Percentiles rank a stretch among this genome's conserved stretches.
These are phyloP conservation scores for Fraxinus velutina DNA, from an alignment of 305 asterid species.

Conservation along the genomic window DNA sequence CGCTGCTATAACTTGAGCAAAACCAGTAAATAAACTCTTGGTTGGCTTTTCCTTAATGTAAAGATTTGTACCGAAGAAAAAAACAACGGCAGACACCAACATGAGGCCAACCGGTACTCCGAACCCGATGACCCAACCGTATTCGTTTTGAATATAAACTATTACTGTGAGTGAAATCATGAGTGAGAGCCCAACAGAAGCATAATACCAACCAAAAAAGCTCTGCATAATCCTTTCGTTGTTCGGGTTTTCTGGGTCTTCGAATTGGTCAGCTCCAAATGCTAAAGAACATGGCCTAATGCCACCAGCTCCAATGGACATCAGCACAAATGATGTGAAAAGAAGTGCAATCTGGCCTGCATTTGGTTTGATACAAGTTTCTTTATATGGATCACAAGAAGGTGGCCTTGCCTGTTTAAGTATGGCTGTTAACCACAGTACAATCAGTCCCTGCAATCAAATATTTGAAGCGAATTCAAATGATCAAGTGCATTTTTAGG, in stretches of 20 bases:
- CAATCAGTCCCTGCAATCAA: constrained; percentile 43
- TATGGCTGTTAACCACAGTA: constrained; percentile 54
- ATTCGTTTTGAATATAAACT: constrained; percentile 48
- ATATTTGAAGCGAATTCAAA: background rate
- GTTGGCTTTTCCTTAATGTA: constrained; percentile 46
- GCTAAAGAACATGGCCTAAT: constrained; percentile 73
- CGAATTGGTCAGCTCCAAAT: constrained; percentile 78
- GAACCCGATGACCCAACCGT: constrained; percentile 61
- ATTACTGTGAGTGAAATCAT: constrained; percentile 50
- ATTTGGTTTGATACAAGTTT: constrained; percentile 37
- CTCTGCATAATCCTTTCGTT: constrained; percentile 52
- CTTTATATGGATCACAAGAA: constrained; percentile 31
- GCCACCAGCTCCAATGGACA: constrained; percentile 71
- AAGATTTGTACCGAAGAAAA: constrained; percentile 47
- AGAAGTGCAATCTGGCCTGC: constrained; percentile 49
- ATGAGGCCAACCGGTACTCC: constrained; percentile 62
- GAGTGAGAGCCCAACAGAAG: constrained; percentile 50
- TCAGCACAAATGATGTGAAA: constrained; percentile 46
- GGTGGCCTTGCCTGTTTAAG: constrained; percentile 39
- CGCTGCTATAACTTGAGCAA: constrained; percentile 44
- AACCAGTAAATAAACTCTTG: constrained; percentile 53
- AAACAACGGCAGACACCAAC: constrained; percentile 41
- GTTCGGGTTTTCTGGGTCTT: constrained; percentile 47
- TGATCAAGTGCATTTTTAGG: background rate
- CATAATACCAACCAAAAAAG: constrained; percentile 72